These are phyloP conservation scores for Leptomonas pyrrhocoris DNA, from an alignment of 208 protist species.

Conservation along the genomic window DNA sequence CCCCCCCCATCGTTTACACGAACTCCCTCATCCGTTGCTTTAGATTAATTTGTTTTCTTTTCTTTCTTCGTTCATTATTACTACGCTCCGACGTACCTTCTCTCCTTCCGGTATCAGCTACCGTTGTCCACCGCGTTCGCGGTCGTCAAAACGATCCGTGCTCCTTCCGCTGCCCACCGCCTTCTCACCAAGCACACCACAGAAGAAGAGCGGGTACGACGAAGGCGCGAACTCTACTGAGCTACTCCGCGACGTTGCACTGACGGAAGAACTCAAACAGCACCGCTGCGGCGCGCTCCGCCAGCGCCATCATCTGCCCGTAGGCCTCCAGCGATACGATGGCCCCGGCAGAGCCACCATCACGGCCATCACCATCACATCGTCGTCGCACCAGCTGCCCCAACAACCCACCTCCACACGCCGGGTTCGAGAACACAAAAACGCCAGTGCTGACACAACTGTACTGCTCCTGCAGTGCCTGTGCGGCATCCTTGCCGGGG, in stretches of 20 bases:
- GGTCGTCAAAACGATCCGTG: too few species aligned
- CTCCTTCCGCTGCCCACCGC: too few species aligned
- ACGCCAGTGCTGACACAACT: conserved; percentile 43
- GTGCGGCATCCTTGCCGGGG: background rate
- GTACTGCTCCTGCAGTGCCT: conserved; percentile 8
- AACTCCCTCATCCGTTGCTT: too few species aligned
- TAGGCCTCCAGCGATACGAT: conserved; percentile 38
- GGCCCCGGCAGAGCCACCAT: background rate
- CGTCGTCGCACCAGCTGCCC: conserved; percentile 42
- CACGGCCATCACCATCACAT: background rate
- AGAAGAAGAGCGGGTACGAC: too few species aligned
- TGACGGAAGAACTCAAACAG: conserved; percentile 82
- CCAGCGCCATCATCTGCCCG: conserved; percentile 56
- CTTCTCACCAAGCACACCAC: too few species aligned
- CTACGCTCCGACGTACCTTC: too few species aligned
- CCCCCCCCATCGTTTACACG: too few species aligned
- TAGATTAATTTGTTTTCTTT: too few species aligned
- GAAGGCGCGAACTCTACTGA: too few species aligned
- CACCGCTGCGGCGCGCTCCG: conserved; percentile 53
- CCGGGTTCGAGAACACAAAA: conserved; percentile 74
- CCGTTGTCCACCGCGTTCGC: too few species aligned
- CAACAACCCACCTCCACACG: conserved; percentile 50
- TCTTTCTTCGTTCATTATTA: too few species aligned
- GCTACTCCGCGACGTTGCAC: conserved; percentile 59
- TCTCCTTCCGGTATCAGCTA: too few species aligned